These are phyloP conservation scores for Hanseniaspora pseudoguilliermondii DNA, from an alignment of 805 yeast genomes.

Conservation along the genomic window DNA sequence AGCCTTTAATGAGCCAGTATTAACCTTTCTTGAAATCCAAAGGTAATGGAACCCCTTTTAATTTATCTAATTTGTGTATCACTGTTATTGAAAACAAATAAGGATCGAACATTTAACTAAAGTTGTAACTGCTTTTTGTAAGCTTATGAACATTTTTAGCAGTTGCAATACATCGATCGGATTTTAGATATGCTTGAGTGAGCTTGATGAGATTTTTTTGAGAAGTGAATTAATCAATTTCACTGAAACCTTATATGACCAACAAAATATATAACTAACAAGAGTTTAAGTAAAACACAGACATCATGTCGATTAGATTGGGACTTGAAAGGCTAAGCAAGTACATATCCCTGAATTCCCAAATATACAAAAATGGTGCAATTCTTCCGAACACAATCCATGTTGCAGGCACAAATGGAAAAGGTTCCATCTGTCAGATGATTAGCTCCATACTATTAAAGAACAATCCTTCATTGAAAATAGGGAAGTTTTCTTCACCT, in stretches of 20 bases:
- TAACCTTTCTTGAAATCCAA: too few species aligned
- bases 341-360: conserved; percentile 27
- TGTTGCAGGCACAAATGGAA: conserved; percentile 93
- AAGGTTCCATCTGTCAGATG: conserved; percentile 85
- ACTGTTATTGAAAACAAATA: background rate
- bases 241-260: background rate
- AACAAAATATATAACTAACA: background rate
- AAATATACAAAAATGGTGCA: conserved; percentile 58
- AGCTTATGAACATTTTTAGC: too few species aligned
- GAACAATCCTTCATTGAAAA: conserved; percentile 18
- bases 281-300: background rate
- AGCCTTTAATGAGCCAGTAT: too few species aligned
- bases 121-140: too few species aligned
- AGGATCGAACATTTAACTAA: too few species aligned
- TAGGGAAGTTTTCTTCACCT: conserved; percentile 84
- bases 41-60: background rate
- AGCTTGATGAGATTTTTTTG: too few species aligned
- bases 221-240: too few species aligned
- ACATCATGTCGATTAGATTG: conserved; percentile 41
- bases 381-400: conserved; percentile 45
- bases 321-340: conserved; percentile 41
- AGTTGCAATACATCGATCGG: too few species aligned
- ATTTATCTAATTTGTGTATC: too few species aligned
- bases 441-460: conserved; percentile 29
- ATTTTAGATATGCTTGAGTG: too few species aligned